Percentiles rank a stretch among this genome's conserved stretches.
Evolutionary conservation across 1,284 basidiomycete species (phyloP).

Genomic region (Naganishia liquefaciens): DNA sequence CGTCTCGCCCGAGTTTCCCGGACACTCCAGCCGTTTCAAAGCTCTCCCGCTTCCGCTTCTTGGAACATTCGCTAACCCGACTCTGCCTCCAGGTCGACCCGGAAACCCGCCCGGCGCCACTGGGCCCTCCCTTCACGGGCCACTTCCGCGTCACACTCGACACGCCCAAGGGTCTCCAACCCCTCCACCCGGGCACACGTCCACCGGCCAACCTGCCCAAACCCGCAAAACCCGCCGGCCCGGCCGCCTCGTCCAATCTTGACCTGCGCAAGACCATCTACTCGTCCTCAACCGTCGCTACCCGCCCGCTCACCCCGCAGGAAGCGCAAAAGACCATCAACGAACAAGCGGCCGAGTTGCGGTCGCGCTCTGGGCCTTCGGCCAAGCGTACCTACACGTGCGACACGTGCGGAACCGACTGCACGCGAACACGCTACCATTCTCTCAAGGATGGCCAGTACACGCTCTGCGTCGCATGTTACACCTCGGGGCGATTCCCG

Average conservation of each 20-base stretch:
- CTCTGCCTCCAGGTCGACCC: conserved; percentile 77
- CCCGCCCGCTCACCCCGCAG: conserved; percentile 62
- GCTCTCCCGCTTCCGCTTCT: no score
- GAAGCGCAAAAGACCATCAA: conserved; percentile 63
- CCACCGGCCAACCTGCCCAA: conserved; percentile 52
- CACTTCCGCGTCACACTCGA: conserved; percentile 98
- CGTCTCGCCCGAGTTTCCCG: neutral
- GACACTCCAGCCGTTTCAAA: no score
- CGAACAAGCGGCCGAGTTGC: conserved; percentile 61
- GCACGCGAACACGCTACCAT: conserved; percentile 84
- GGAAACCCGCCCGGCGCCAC: conserved; percentile 86
- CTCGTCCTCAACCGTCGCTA: conserved; percentile 78
- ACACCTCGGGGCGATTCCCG: conserved; percentile 94
- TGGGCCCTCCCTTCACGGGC: conserved; percentile 96
- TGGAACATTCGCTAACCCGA: neutral
- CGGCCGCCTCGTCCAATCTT: conserved; percentile 60
- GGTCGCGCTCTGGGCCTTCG: conserved; percentile 56
- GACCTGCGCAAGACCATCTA: conserved; percentile 84
- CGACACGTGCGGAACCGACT: conserved; percentile 93
- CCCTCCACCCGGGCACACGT: conserved; percentile 83
- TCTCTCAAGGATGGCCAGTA: conserved; percentile 89
- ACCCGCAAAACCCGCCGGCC: conserved; percentile 55
- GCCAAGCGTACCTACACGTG: conserved; percentile 68
- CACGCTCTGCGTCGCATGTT: conserved; percentile 85
- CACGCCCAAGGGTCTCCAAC: conserved; percentile 92